These are phyloP conservation scores for Zymoseptoria brevis DNA, from an alignment of 2,329 filamentous ascomycete species.

Conservation along the genomic window DNA sequence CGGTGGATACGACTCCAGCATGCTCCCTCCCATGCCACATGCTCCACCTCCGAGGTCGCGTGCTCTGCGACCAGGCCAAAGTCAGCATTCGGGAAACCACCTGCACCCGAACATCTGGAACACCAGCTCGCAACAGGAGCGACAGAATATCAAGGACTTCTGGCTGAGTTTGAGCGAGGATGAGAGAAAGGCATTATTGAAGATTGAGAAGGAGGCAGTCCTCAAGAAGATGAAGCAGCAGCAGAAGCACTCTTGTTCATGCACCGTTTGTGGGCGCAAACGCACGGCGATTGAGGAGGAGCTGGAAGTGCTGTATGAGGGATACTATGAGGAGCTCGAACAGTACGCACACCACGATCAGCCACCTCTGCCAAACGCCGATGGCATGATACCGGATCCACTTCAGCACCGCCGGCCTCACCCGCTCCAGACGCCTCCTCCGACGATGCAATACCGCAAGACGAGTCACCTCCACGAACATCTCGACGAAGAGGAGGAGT, in stretches of 20 bases:
- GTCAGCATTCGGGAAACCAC: conserved; percentile 17
- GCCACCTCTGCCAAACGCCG: conserved; percentile 43
- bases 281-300: conserved; percentile 96
- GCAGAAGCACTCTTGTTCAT: conserved; percentile 98
- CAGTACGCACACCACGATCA: conserved; percentile 88
- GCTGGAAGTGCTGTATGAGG: conserved; percentile 92
- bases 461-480: conserved; percentile 67
- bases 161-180: conserved; percentile 93
- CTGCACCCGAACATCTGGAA: conserved; percentile 91
- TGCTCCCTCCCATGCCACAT: conserved; percentile 21
- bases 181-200: conserved; percentile 88
- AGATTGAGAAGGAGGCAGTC: conserved; percentile 97
- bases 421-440: conserved; percentile 26
- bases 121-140: conserved; percentile 85
- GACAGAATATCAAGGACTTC: conserved; percentile 95
- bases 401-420: conserved; percentile 35
- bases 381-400: conserved; percentile 60
- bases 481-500: conserved; percentile 49
- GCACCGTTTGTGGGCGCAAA: conserved; percentile 93
- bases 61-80: conserved; percentile 6
- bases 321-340: conserved; percentile 96
- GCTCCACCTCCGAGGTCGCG: conserved; percentile 9
- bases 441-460: conserved; percentile 43
- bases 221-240: conserved; percentile 99
- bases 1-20: conserved; percentile 19